Percentiles rank a stretch among this genome's conserved stretches.
phyloP scores from a whole-genome alignment of 2,329 filamentous ascomycete genomes.

The Diplodia corticola region DNA sequence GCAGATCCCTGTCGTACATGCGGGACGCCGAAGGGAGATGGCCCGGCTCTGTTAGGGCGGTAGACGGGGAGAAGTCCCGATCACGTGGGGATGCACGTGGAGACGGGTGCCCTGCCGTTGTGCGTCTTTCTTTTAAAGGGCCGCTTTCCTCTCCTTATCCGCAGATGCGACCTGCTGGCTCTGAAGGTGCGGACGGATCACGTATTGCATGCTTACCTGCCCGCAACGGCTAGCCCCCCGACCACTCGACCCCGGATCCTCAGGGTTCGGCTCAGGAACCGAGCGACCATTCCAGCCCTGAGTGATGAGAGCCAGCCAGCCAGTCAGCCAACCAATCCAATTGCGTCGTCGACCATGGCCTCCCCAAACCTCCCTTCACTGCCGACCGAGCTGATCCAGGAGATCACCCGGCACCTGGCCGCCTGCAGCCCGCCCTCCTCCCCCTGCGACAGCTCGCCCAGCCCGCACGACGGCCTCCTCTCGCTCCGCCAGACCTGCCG shows the following conservation, averaged over 20 bases:
- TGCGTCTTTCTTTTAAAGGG: background rate
- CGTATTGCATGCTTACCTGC: background rate
- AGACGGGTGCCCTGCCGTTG: background rate
- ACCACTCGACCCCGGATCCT: background rate
- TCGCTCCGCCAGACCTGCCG: background rate
- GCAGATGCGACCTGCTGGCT: background rate
- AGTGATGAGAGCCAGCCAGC: background rate
- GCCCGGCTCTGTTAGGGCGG: background rate
- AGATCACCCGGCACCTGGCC: background rate
- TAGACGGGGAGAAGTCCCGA: constrained; percentile 1
- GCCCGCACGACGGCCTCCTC: too few relatives aligned
- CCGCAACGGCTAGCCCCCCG: background rate
- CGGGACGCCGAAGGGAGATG: background rate
- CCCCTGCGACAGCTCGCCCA: too few relatives aligned
- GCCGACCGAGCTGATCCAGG: constrained; percentile 3
- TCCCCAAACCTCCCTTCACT: background rate
- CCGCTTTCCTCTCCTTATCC: background rate
- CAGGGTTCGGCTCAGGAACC: background rate
- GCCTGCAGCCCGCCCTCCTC: background rate
- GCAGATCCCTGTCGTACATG: background rate
- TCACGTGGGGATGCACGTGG: constrained; percentile 2
- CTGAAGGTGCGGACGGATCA: background rate
- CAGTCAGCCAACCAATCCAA: background rate
- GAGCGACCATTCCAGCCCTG: background rate
- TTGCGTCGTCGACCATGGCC: background rate